Percentiles rank a stretch among this genome's conserved stretches.
Evolutionary conservation across 1,284 basidiomycete species (phyloP).

Genomic region (Gymnopus androsaceus): DNA sequence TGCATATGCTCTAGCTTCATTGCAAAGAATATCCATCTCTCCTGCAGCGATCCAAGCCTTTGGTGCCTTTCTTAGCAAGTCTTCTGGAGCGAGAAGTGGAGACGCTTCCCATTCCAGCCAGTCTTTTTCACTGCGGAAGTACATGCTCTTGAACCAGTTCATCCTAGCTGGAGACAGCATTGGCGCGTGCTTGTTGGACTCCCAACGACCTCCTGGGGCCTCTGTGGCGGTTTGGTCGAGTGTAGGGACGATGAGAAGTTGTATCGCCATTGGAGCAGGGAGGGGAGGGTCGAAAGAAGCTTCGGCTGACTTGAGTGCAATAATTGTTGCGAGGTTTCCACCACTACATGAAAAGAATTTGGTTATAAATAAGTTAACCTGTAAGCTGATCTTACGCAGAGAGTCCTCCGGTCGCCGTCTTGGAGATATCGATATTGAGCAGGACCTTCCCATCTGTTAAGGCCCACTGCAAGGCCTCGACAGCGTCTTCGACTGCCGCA

Average conservation of each 20-base stretch:
- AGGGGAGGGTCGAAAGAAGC: conserved; percentile 34
- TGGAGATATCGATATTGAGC: conserved; percentile 28
- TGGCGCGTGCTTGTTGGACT: conserved; percentile 56
- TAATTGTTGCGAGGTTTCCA: conserved; percentile 69
- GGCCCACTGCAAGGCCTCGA: conserved; percentile 69
- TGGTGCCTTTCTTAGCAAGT: conserved; percentile 51
- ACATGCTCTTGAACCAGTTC: conserved; percentile 72
- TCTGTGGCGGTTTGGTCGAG: conserved; percentile 64
- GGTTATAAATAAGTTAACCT: background rate
- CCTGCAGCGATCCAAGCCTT: conserved; percentile 64
- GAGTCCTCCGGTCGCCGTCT: conserved; percentile 58
- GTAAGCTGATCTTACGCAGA: conserved; percentile 51
- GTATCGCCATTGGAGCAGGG: conserved; percentile 58
- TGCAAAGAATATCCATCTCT: conserved; percentile 67
- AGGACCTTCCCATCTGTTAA: conserved; percentile 41
- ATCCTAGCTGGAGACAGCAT: conserved; percentile 64
- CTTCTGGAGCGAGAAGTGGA: conserved; percentile 65
- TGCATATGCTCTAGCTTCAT: conserved; percentile 70
- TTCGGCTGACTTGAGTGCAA: conserved; percentile 62
- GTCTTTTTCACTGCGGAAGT: conserved; percentile 62
- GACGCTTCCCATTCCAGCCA: conserved; percentile 68
- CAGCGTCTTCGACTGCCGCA: conserved; percentile 71
- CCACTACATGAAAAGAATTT: conserved; percentile 46
- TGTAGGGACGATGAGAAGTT: conserved; percentile 69
- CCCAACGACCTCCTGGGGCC: conserved; percentile 40